Conservation (phyloP, 2,329 filamentous ascomycete species). For the Chrysoporthe puriensis region DNA sequence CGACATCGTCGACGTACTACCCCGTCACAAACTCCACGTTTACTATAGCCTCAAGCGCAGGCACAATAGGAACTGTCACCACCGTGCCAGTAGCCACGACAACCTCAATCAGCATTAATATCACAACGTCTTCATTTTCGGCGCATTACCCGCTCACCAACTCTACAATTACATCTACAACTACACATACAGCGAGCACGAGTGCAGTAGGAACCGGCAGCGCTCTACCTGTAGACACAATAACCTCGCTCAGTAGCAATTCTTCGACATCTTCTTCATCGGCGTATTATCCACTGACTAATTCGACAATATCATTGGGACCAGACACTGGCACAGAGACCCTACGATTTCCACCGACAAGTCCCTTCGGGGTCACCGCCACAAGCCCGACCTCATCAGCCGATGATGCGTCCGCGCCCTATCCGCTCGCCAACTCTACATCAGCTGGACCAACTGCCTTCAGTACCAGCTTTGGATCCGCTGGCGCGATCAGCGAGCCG, state of each 20-base stretch:
- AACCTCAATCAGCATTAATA: not conserved
- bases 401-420: not conserved
- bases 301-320: not conserved
- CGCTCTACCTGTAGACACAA: not conserved
- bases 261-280: not conserved
- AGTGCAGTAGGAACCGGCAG: not conserved
- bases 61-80: not conserved
- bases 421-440: slow-evolving; percentile 1
- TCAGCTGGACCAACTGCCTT: not conserved
- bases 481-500: not conserved
- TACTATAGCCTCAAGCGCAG: not conserved
- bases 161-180: not conserved
- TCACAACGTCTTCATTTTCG: not conserved
- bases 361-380: not conserved
- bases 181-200: not conserved
- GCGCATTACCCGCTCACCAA: not conserved
- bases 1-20: not conserved
- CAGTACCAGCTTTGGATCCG: not conserved
- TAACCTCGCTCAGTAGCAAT: not conserved
- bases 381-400: not conserved
- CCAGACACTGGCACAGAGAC: not conserved
- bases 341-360: not conserved
- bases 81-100: not conserved
- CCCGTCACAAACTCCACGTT: not conserved
- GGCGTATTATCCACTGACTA: not conserved